Evolutionary conservation across 352 stramenopile species (phyloP).

Genomic region (Phytopythium oedochilum): DNA sequence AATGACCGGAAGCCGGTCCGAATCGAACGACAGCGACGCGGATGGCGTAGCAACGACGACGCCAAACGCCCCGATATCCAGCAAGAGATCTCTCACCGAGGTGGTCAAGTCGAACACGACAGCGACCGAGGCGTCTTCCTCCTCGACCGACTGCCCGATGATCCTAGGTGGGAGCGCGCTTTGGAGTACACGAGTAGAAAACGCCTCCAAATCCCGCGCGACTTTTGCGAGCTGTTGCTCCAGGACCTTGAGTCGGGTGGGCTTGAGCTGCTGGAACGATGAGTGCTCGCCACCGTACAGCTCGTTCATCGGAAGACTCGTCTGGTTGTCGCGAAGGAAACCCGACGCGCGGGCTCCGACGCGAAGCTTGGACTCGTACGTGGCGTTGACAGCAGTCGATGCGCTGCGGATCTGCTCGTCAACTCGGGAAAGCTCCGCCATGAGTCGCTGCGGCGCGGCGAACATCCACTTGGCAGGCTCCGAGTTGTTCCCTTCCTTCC

Average conservation of each 20-base stretch:
- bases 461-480: constrained; percentile 38
- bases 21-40: background rate
- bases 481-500: background rate
- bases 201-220: constrained; percentile 8
- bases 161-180: constrained; percentile 1
- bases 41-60: constrained; percentile 17
- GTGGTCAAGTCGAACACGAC: constrained; percentile 9
- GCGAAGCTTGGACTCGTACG: constrained; percentile 29
- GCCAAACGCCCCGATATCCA: constrained; percentile 33
- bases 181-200: constrained; percentile 11
- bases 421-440: constrained; percentile 25
- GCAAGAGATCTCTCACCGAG: constrained; percentile 17
- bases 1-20: constrained; percentile 12
- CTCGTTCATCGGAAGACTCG: constrained; percentile 12
- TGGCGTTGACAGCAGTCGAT: constrained; percentile 9
- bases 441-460: constrained; percentile 25
- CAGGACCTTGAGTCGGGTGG: constrained; percentile 17
- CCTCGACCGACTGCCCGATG: constrained; percentile 1
- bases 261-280: constrained; percentile 12
- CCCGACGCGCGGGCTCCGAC: constrained; percentile 16
- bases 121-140: background rate
- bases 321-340: constrained; percentile 16
- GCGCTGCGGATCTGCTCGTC: constrained; percentile 25
- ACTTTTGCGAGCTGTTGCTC: constrained; percentile 17
- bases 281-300: constrained; percentile 8